These are phyloP conservation scores for Penicillium maclennaniae DNA, from an alignment of 495 filamentous ascomycete species.

Conservation along the genomic window DNA sequence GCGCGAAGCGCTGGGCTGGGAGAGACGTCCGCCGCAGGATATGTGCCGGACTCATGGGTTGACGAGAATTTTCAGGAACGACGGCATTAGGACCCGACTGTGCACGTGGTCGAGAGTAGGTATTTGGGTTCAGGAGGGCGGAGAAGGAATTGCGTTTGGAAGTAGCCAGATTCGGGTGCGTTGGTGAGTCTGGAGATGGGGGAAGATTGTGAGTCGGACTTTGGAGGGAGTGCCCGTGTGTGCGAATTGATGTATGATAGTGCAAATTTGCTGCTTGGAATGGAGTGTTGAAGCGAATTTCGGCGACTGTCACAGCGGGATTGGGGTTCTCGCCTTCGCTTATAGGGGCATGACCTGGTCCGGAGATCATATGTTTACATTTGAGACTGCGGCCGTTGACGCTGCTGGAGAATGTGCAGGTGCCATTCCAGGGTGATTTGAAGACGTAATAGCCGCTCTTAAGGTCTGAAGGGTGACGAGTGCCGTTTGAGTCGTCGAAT, in stretches of 20 bases:
- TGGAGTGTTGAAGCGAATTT: conserved; percentile 85
- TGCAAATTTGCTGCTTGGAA: conserved; percentile 42
- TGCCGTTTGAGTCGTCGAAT: conserved; percentile 11
- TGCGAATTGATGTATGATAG: conserved; percentile 21
- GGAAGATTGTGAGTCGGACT: conserved; percentile 17
- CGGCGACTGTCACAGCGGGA: conserved; percentile 62
- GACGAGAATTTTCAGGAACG: neutral
- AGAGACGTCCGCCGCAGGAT: conserved; percentile 21
- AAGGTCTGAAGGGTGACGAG: conserved; percentile 14
- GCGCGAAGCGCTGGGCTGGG: conserved; percentile 17
- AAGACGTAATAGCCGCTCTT: conserved; percentile 58
- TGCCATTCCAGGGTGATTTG: conserved; percentile 78
- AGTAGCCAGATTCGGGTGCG: conserved; percentile 5
- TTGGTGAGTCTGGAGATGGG: conserved; percentile 6
- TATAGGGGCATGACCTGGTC: conserved; percentile 6
- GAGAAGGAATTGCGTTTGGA: conserved; percentile 34
- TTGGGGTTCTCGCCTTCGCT: conserved; percentile 15
- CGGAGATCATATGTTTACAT: conserved; percentile 62
- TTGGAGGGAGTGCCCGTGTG: conserved; percentile 26
- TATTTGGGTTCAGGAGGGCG: conserved; percentile 34
- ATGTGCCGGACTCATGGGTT: conserved; percentile 7
- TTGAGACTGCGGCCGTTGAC: conserved; percentile 68
- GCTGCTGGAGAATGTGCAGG: conserved; percentile 77
- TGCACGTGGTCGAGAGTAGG: conserved; percentile 27
- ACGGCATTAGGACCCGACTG: conserved; percentile 21